Percentiles rank a stretch among this genome's conserved stretches.
phyloP scores from a whole-genome alignment of 163 green algal species.

The Chloromonas sp. region DNA sequence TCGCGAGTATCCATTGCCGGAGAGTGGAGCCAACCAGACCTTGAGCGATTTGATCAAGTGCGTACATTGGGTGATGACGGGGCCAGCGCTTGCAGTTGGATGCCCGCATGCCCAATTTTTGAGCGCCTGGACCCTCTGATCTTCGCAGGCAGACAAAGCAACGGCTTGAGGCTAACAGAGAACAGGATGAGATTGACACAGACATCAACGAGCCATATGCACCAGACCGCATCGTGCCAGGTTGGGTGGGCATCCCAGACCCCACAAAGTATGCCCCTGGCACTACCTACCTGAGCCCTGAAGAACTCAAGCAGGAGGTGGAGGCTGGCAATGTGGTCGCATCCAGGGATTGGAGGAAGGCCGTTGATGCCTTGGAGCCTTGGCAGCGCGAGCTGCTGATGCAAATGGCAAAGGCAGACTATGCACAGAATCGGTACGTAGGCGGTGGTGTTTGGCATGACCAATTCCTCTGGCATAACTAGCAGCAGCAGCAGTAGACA shows the following conservation, averaged over 20 bases:
- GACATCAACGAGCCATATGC: background rate
- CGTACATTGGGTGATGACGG: background rate
- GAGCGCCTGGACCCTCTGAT: background rate
- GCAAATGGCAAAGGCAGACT: background rate
- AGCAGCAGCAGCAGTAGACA: no score
- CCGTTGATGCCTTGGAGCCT: background rate
- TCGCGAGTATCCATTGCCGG: background rate
- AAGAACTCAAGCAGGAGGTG: constrained; percentile 42
- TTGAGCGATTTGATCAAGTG: constrained; percentile 15
- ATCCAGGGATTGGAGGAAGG: constrained; percentile 13
- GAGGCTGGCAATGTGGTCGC: constrained; percentile 40
- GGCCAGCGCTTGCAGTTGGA: background rate
- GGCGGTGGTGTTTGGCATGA: no score
- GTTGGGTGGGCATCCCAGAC: constrained; percentile 48
- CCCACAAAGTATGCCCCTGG: constrained; percentile 30
- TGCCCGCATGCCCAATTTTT: no score
- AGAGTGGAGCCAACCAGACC: constrained; percentile 12
- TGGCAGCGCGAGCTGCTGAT: constrained; percentile 14
- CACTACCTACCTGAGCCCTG: constrained; percentile 27
- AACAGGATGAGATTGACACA: background rate
- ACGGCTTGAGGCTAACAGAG: constrained; percentile 5
- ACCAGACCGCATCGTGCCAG: background rate
- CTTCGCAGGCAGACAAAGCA: background rate
- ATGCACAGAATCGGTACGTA: constrained; percentile 17
- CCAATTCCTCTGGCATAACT: no score